Base-by-base conservation (phyloP, 1,284 basidiomycete species). In the Sutorius eximius region DNA sequence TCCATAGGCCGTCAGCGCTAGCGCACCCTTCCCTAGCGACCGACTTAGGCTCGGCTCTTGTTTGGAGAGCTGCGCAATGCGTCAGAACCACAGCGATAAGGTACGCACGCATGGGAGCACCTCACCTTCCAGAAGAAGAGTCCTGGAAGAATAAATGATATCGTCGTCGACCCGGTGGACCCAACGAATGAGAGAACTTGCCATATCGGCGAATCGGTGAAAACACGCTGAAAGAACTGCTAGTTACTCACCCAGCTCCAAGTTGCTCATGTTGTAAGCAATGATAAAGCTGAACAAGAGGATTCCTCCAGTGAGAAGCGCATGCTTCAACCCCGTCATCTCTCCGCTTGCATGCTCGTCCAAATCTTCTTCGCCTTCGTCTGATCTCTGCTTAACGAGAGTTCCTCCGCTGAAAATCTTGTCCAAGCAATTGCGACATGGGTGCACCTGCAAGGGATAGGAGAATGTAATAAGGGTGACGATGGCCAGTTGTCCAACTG, bases 121-220 rank as follows among this genome's bases (percentile, higher is more conserved):
- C 74, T 60, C 57, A 87, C 87, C 86, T 89, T 85, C 87, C 87
- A 91, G 70, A 85, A 90, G 64, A 93, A 85, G 56, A 92, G 69
- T 49, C 95, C 94, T 0, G 97, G 96, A 5, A 99, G 81, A 67
- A 99, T 98, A 73, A 99, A 99, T 10, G 93, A 95, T 61, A 99
- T 95, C 5, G 89, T 98, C 15, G 96, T 98, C 18, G 92, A 95
- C 16, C 97, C 97, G 0, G 96, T 97, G 11, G 94, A 90, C 8
- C 97, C 97, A 27, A 99, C 97, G 68, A 99, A 97, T 5, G 95
- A 93, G 30, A 98, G 78, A 12, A 98, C 94, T 94, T 63, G 12
- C 49, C 50, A 58, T 15, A 45, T 55, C 50, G 36, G 41, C 50
- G 33, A 54, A 40, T 70, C 51, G 61, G 52, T 42, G 38, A 49